Conservation (phyloP, 192 early-diverging fungal genomes). For the Coemansia sp. region DNA sequence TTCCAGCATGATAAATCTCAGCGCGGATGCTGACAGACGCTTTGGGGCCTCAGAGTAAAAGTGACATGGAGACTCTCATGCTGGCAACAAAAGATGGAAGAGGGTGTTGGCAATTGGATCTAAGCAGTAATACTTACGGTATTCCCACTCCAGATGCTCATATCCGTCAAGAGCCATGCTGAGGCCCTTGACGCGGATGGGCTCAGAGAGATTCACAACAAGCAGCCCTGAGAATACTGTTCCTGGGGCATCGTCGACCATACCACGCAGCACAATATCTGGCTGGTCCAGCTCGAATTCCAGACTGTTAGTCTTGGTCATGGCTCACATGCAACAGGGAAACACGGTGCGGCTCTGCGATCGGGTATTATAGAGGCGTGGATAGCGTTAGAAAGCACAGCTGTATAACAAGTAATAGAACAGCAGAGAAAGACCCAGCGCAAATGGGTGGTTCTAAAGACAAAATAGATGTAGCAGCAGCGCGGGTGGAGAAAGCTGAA, state of each 20-base stretch:
- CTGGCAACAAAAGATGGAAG: not conserved
- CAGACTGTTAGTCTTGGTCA: slow-evolving; percentile 42
- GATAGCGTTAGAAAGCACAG: not conserved
- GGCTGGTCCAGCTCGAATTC: slow-evolving; percentile 56
- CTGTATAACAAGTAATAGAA: not conserved
- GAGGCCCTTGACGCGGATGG: slow-evolving; percentile 60
- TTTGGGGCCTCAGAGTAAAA: not conserved
- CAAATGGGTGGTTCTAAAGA: no score
- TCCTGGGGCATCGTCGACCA: slow-evolving; percentile 45
- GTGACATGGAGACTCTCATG: not conserved
- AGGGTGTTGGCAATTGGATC: not conserved
- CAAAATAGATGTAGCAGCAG: no score
- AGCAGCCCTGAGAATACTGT: slow-evolving; percentile 61
- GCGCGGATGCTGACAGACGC: no score
- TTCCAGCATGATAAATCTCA: no score
- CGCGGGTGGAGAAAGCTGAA: no score
- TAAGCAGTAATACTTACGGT: slow-evolving; percentile 36
- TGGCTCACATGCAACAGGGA: slow-evolving; percentile 7
- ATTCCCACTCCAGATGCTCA: slow-evolving; percentile 51
- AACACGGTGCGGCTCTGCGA: not conserved
- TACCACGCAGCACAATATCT: slow-evolving; percentile 50
- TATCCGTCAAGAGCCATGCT: slow-evolving; percentile 45
- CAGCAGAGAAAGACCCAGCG: no score
- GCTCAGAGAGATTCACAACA: slow-evolving; percentile 49
- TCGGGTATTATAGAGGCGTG: not conserved